These are phyloP conservation scores for Malus orientalis DNA, from an alignment of 306 rosid species.

Conservation along the genomic window DNA sequence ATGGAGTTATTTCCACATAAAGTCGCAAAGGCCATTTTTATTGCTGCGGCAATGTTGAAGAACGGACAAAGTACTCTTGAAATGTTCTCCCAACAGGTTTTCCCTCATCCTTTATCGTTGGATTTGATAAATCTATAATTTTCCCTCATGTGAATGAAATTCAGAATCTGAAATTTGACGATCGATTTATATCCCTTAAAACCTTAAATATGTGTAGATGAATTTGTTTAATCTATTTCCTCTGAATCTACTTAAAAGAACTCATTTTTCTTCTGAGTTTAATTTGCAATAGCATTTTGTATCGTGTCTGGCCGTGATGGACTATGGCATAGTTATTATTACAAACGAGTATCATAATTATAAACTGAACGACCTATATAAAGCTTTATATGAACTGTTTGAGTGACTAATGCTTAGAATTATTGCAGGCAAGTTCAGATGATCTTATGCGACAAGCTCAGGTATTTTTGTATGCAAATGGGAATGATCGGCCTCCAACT, in stretches of 20 bases:
- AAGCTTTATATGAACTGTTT: background rate
- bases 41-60: conserved; percentile 86
- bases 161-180: background rate
- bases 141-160: background rate
- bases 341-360: background rate
- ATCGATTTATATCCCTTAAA: background rate
- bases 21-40: conserved; percentile 75
- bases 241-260: too few relatives aligned
- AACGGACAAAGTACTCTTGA: conserved; percentile 82
- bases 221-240: background rate
- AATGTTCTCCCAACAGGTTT: conserved; percentile 84
- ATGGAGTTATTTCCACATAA: conserved; percentile 78
- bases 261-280: too few relatives aligned
- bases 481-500: conserved; percentile 75
- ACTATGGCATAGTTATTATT: too few relatives aligned
- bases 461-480: conserved; percentile 72
- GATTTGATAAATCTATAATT: background rate
- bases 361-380: background rate
- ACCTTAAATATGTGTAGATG: background rate
- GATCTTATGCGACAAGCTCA: conserved; percentile 91
- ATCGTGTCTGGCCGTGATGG: rapidly evolving
- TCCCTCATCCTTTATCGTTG: conserved; percentile 4
- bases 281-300: too few relatives aligned
- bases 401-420: conserved; percentile 2
- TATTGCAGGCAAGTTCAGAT: conserved; percentile 69